Evolutionary conservation across 2,329 filamentous ascomycete species (phyloP).

Genomic region (Clonostachys solani): DNA sequence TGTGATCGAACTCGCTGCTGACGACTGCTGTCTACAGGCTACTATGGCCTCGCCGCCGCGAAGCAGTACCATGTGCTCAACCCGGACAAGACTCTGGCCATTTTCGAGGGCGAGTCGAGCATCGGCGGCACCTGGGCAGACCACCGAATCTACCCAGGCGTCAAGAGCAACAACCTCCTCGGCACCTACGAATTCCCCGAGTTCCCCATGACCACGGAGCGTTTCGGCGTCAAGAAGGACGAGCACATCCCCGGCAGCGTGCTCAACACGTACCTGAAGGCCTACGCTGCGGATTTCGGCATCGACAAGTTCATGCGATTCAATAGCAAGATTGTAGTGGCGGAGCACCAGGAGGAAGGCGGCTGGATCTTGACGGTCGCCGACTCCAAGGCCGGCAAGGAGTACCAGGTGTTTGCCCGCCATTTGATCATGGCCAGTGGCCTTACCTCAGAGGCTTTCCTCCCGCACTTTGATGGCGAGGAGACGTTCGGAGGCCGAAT

Average conservation of each 20-base stretch:
- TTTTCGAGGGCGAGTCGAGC: neutral
- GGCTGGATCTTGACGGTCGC: constrained; percentile 10
- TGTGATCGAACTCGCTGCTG: no score
- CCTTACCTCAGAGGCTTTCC: constrained; percentile 34
- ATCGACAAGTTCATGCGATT: constrained; percentile 35
- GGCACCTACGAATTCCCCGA: constrained; percentile 72
- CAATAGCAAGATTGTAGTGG: constrained; percentile 28
- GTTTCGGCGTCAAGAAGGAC: constrained; percentile 39
- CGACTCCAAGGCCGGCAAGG: neutral
- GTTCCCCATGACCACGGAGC: constrained; percentile 62
- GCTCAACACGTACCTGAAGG: constrained; percentile 38
- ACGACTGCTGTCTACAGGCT: neutral
- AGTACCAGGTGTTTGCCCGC: constrained; percentile 12
- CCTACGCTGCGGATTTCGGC: constrained; percentile 31
- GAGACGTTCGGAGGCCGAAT: constrained; percentile 29
- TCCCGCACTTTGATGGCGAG: constrained; percentile 29
- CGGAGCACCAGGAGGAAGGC: constrained; percentile 14
- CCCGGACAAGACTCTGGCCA: neutral
- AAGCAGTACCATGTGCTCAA: neutral
- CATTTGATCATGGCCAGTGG: constrained; percentile 47
- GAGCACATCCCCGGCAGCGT: constrained; percentile 42
- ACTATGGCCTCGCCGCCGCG: neutral
- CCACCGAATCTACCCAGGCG: constrained; percentile 61
- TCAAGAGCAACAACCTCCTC: constrained; percentile 71
- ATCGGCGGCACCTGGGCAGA: constrained; percentile 69